phyloP scores from a whole-genome alignment of 208 protist genomes.

The Leishmania gerbilli region DNA sequence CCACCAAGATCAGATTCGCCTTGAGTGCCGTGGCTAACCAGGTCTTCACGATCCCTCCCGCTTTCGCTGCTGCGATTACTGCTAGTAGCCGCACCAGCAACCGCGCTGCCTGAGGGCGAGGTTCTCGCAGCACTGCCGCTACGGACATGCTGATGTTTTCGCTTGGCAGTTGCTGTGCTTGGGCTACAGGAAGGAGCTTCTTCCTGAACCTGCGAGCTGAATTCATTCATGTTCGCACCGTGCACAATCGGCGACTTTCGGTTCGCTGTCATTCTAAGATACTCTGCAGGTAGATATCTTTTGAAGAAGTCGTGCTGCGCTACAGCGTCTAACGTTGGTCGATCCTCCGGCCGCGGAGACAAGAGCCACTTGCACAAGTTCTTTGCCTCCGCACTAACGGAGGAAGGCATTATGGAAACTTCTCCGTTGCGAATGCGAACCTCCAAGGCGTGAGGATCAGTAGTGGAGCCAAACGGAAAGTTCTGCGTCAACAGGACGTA shows the following conservation, averaged over 20 bases:
- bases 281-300: conserved; percentile 48
- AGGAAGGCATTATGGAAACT: conserved; percentile 50
- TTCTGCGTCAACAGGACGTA: conserved; percentile 82
- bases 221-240: conserved; percentile 57
- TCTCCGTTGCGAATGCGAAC: conserved; percentile 58
- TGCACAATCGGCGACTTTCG: conserved; percentile 41
- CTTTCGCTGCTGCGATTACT: conserved; percentile 28
- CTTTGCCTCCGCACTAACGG: conserved; percentile 60
- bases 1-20: neutral
- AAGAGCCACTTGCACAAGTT: conserved; percentile 70
- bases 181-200: conserved; percentile 22
- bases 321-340: conserved; percentile 71
- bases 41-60: conserved; percentile 16
- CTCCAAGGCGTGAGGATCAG: conserved; percentile 49
- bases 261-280: conserved; percentile 42
- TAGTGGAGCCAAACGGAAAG: conserved; percentile 85
- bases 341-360: conserved; percentile 50
- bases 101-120: conserved; percentile 15
- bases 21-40: neutral
- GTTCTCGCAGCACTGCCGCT: conserved; percentile 3
- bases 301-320: conserved; percentile 69
- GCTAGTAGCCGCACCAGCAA: conserved; percentile 18
- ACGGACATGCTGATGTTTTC: conserved; percentile 9
- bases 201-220: conserved; percentile 67
- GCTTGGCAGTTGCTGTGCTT: conserved; percentile 10